phyloP scores from a whole-genome alignment of 805 yeast genomes.

The Zygosaccharomyces gambellarensis region DNA sequence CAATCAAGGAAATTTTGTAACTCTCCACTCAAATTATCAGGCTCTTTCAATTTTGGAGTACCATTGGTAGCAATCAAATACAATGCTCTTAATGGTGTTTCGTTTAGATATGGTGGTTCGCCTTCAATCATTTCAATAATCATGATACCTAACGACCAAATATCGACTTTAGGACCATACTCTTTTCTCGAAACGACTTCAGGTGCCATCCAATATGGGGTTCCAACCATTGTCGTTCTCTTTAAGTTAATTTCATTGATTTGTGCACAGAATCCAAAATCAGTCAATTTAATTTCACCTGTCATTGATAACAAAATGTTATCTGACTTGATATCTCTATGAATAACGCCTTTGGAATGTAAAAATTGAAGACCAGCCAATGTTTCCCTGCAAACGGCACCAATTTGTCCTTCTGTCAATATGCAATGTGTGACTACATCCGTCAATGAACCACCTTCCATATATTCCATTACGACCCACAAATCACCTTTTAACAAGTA shows the following conservation, averaged over 20 bases:
- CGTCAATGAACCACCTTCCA: constrained; percentile 97
- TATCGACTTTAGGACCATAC: constrained; percentile 94
- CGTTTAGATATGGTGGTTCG: constrained; percentile 96
- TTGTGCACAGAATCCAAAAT: constrained; percentile 96
- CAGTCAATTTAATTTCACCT: constrained; percentile 92
- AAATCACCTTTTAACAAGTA: constrained; percentile 71
- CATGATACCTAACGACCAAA: constrained; percentile 98
- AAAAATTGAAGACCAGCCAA: constrained; percentile 78
- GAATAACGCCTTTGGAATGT: constrained; percentile 90
- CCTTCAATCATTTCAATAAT: constrained; percentile 98
- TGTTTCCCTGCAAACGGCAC: constrained; percentile 91
- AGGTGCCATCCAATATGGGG: constrained; percentile 99
- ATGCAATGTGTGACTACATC: constrained; percentile 88
- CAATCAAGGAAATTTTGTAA: constrained; percentile 67
- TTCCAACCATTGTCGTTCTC: constrained; percentile 98
- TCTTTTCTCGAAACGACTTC: constrained; percentile 94
- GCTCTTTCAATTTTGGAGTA: constrained; percentile 88
- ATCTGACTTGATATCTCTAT: constrained; percentile 94
- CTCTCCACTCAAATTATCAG: constrained; percentile 65
- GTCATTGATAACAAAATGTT: constrained; percentile 75
- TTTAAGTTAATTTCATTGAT: constrained; percentile 74
- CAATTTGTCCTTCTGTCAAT: constrained; percentile 91
- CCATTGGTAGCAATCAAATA: constrained; percentile 95
- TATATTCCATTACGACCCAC: constrained; percentile 98
- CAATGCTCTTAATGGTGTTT: constrained; percentile 88